Evolutionary conservation across 2,329 filamentous ascomycete genomes (phyloP), one percentile per base, ranked within the genome.

Genomic region (Talaromyces sp.): DNA sequence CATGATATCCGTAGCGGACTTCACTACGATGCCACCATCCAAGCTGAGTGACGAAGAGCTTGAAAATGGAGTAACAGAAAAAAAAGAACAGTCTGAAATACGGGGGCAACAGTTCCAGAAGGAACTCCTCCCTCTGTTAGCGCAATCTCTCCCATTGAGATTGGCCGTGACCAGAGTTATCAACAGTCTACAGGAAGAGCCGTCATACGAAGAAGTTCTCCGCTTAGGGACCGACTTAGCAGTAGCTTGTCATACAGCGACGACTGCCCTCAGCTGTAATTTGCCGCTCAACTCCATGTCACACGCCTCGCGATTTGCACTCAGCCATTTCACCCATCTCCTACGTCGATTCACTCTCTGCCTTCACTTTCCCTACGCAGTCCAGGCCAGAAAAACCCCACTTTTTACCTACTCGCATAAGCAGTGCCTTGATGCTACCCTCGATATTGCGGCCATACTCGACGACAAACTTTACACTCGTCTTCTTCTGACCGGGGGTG

Each of bases 1-100:
- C 1, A 60, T 63, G 22, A 63, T 73, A 14, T 61, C 65, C 6
- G 33, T 50, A 4, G 57, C 58, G 1, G 70, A 74, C n/a, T 75
- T 65, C 47, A 70, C 69, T 47, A 72, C 67, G 3, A 49, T 47
- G 19, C 49, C 63, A 5, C 65, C 65, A 3, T 54, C 56, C 3
- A 63, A 63, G n/a, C 27, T 60, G 19, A 57, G 58, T 14, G 62
- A 68, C 16, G 51, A 61, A 3, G 42, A 52, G 7, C 30, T 47
- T n/a, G n/a, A n/a, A n/a, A n/a, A n/a, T n/a, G n/a, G n/a, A n/a
- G n/a, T n/a, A n/a, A n/a, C n/a, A n/a, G n/a, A n/a, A n/a, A n/a
- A n/a, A n/a, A n/a, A n/a, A n/a, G n/a, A 8, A 29, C 36, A 29
- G 44, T 44, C 3, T n/a, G 4, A n/a, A 17, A 44, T n/a, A n/a